phyloP scores from a whole-genome alignment of 139 green algal genomes.

The Edaphochlamys debaryana region DNA sequence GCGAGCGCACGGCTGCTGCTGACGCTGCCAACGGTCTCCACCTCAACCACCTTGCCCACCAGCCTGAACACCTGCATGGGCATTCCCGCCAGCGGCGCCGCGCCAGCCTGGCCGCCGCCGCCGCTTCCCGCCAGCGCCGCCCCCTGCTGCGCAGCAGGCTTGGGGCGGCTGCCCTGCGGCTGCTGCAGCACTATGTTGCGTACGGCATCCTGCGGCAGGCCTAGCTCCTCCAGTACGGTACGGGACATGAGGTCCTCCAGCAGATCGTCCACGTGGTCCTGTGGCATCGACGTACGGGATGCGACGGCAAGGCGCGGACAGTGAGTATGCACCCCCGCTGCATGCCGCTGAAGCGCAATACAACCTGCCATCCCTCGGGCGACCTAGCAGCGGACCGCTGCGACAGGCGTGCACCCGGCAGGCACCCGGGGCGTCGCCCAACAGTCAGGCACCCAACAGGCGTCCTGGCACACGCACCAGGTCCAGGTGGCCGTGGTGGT shows the following conservation, averaged over 20 bases:
- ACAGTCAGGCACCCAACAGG: too few species aligned
- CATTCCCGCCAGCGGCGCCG: neutral
- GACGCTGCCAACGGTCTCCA: neutral
- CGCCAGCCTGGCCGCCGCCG: neutral
- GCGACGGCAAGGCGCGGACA: too few species aligned
- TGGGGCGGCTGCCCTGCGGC: too few species aligned
- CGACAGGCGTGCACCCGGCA: too few species aligned
- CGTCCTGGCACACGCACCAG: too few species aligned
- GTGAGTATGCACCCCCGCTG: too few species aligned
- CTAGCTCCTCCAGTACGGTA: conserved; percentile 46
- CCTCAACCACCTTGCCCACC: conserved; percentile 3
- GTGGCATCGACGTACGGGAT: neutral
- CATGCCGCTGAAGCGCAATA: too few species aligned
- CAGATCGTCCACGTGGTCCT: conserved; percentile 38
- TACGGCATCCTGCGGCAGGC: conserved; percentile 49
- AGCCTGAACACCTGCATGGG: conserved; percentile 1
- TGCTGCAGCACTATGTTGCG: conserved; percentile 37
- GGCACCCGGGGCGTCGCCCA: too few species aligned
- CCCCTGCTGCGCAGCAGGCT: neutral
- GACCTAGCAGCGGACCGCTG: too few species aligned
- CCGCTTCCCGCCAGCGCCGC: neutral
- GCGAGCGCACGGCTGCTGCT: neutral
- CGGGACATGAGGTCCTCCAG: conserved; percentile 49
- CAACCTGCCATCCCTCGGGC: too few species aligned
- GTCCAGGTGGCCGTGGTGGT: too few species aligned